Evolutionary conservation across 352 stramenopile species (phyloP), one percentile per base, ranked within the genome.

Genomic region (Ochromonadaceae sp.): DNA sequence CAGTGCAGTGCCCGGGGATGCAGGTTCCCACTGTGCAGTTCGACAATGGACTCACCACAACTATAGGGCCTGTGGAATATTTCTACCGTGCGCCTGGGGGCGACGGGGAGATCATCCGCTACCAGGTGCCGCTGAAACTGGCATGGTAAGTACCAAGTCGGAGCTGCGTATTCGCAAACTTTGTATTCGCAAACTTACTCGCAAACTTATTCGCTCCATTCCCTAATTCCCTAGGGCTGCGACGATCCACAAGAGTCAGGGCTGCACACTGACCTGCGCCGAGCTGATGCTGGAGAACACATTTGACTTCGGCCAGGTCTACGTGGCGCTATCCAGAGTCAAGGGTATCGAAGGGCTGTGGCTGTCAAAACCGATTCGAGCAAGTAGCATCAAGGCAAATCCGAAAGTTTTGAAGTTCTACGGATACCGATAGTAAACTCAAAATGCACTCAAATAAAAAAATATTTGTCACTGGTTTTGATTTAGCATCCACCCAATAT

Each of bases 191-290:
- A 20, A 20, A 44, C 15, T 20, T 44, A 20, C n/a, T 44, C 15
- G 15, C 15, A 44, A 20, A 20, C n/a, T 20, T 44, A 44, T 20
- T 44, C 15, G n/a, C n/a, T 44, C n/a, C n/a, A n/a, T 7, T 35
- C 10, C 30, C 17, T n/a, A 22, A 9, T n/a, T 48, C 30, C n/a
- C 39, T 59, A 59, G 49, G 49, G 52, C 52, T 14, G 9, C 52
- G 22, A 60, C 52, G 28, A 25, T 60, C 10, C 52, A 60, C 26
- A 60, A 60, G 22, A 60, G 52, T 60, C 52, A 60, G 47, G 52
- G 52, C 20, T 60, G 52, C 31, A 60, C 52, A 14, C 22, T 60
- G 7, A 30, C 28, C 22, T 60, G 10, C 32, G 52, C 52, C 20
- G 52, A 60, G 22, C 32, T 60, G 15, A 60, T 60, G 52, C 35